Evolutionary conservation across 2,329 filamentous ascomycete genomes (phyloP).

Genomic region (Sphaerulina vaccinii): DNA sequence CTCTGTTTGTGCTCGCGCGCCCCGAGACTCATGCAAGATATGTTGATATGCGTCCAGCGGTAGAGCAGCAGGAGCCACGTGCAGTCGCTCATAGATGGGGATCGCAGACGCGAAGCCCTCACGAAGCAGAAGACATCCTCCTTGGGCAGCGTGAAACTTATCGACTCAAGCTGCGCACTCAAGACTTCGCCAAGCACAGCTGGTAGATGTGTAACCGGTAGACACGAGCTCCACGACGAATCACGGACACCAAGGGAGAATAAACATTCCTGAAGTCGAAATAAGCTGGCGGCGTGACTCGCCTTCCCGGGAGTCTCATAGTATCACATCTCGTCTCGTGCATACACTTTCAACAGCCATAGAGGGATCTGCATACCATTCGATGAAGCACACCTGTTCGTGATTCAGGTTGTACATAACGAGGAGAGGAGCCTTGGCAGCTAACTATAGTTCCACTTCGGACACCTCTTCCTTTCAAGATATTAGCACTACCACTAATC

Average conservation of each 20-base stretch:
- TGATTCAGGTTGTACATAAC: conserved; percentile 6
- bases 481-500: too few relatives aligned
- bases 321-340: not conserved
- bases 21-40: too few relatives aligned
- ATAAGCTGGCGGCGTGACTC: conserved; percentile 3
- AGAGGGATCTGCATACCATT: conserved; percentile 7
- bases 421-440: conserved; percentile 5
- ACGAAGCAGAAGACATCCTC: not conserved
- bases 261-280: conserved; percentile 10
- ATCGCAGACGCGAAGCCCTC: not conserved
- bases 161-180: conserved; percentile 1
- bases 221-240: conserved; percentile 5
- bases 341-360: conserved; percentile 6
- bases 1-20: too few relatives aligned
- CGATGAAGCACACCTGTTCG: not conserved
- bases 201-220: conserved; percentile 1
- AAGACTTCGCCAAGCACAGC: conserved; percentile 5
- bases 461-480: conserved; percentile 5
- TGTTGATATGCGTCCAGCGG: too few relatives aligned
- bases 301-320: conserved; percentile 2
- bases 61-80: too few relatives aligned
- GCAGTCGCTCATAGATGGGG: too few relatives aligned
- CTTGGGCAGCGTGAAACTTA: conserved; percentile 4
- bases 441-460: not conserved
- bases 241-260: too few relatives aligned